Percentiles rank a stretch among this genome's conserved stretches.
These are phyloP conservation scores for Karstenula rhodostoma DNA, from an alignment of 2,329 filamentous ascomycete species.

Conservation along the genomic window DNA sequence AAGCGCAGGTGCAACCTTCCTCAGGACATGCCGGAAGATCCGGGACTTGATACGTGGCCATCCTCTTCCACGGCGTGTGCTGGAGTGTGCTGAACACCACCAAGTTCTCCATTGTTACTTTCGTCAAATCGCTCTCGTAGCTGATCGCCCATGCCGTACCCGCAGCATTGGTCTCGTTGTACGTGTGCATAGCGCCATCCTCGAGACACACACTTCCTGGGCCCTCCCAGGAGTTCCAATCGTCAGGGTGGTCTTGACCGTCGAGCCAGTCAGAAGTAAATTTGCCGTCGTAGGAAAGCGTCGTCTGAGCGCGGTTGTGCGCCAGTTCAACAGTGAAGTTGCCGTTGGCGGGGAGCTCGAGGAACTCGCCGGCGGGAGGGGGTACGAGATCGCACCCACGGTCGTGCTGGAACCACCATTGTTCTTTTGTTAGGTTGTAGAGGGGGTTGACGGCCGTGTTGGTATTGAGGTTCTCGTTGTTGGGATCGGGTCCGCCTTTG, in stretches of 20 bases:
- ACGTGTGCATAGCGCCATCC: slow-evolving; percentile 59
- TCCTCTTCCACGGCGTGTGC: slow-evolving; percentile 51
- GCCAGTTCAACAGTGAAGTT: slow-evolving; percentile 60
- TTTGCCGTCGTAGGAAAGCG: slow-evolving; percentile 54
- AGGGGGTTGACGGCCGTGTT: slow-evolving; percentile 58
- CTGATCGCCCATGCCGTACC: slow-evolving; percentile 62
- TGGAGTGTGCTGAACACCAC: slow-evolving; percentile 57
- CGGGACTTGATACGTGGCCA: slow-evolving; percentile 50
- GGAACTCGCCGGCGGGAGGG: slow-evolving; percentile 46
- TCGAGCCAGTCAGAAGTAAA: slow-evolving; percentile 57
- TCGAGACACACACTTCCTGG: slow-evolving; percentile 47
- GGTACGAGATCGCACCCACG: slow-evolving; percentile 57
- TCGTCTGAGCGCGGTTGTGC: slow-evolving; percentile 60
- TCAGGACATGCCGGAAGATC: slow-evolving; percentile 48
- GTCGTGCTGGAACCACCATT: slow-evolving; percentile 63
- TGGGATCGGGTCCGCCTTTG: slow-evolving; percentile 38
- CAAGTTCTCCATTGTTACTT: slow-evolving; percentile 61
- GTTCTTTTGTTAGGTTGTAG: slow-evolving; percentile 53
- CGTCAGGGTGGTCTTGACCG: slow-evolving; percentile 55
- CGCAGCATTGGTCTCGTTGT: slow-evolving; percentile 53
- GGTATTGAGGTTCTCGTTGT: slow-evolving; percentile 53
- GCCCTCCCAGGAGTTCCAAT: slow-evolving; percentile 54
- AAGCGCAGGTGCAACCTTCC: slow-evolving; percentile 53
- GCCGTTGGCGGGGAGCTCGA: slow-evolving; percentile 60
- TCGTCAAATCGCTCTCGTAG: slow-evolving; percentile 57